Percentiles rank a stretch among this genome's conserved stretches.
Evolutionary conservation across 768 basidiomycete species (phyloP).

Genomic region (Cystobasidium ongulense): DNA sequence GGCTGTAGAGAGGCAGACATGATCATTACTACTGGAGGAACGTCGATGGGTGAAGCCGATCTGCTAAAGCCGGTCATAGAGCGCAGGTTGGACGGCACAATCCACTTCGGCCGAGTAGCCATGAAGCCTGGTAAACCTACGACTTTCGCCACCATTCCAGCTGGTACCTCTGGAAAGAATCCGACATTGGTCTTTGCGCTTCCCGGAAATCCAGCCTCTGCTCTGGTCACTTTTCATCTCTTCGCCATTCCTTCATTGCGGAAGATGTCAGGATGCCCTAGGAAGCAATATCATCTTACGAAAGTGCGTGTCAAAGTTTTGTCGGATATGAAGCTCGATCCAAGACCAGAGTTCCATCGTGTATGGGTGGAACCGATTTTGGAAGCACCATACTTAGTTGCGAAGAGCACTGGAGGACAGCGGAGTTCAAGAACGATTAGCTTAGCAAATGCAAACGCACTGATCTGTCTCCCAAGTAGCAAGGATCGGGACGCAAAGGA

Average conservation of each 20-base stretch:
- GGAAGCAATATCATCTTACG: conserved; percentile 37
- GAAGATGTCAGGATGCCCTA: conserved; percentile 44
- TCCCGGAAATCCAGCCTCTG: conserved; percentile 81
- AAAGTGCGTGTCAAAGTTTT: conserved; percentile 41
- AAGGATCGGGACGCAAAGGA: conserved; percentile 43
- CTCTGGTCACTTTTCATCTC: conserved; percentile 73
- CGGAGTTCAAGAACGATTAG: conserved; percentile 74
- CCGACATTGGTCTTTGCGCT: conserved; percentile 69
- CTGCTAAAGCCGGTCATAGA: conserved; percentile 82
- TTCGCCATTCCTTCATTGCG: conserved; percentile 71
- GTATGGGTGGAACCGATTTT: conserved; percentile 53
- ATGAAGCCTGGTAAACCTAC: conserved; percentile 78
- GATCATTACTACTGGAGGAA: conserved; percentile 76
- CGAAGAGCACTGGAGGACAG: conserved; percentile 77
- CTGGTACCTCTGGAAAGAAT: conserved; percentile 41
- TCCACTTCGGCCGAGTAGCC: conserved; percentile 78
- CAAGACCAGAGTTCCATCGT: conserved; percentile 74
- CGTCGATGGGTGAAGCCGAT: conserved; percentile 83
- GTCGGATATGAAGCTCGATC: conserved; percentile 56
- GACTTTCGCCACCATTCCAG: conserved; percentile 71
- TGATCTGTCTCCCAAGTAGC: conserved; percentile 59
- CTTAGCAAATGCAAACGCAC: conserved; percentile 68
- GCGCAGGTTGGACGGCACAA: conserved; percentile 61
- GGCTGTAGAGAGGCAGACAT: conserved; percentile 64
- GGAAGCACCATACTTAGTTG: conserved; percentile 42